Evolutionary conservation across 169 alveolate genomes (phyloP).

Genomic region (Plasmodium cynomolgi): DNA sequence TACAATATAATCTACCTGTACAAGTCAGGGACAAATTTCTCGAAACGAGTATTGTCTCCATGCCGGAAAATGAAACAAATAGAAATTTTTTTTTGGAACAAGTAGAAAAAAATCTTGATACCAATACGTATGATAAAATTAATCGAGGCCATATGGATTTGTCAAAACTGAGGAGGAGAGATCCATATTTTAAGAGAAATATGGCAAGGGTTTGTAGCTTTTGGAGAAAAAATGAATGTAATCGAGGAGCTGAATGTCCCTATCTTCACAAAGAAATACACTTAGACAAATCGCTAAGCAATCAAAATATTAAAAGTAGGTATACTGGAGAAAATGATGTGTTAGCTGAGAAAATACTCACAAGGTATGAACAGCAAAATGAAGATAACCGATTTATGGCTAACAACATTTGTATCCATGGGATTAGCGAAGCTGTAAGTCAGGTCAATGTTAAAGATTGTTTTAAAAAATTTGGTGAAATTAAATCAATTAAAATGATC

Average conservation of each 20-base stretch:
- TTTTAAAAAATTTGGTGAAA: slow-evolving; percentile 71
- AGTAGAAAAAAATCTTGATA: slow-evolving; percentile 75
- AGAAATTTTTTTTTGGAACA: slow-evolving; percentile 81
- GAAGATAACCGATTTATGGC: slow-evolving; percentile 6
- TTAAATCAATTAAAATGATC: slow-evolving; percentile 69
- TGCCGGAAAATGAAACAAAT: slow-evolving; percentile 85
- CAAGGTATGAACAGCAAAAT: slow-evolving; percentile 40
- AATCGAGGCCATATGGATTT: slow-evolving; percentile 66
- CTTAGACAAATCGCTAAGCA: slow-evolving; percentile 79
- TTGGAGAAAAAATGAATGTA: slow-evolving; percentile 94
- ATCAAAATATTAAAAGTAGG: slow-evolving; percentile 81
- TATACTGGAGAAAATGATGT: slow-evolving; percentile 85
- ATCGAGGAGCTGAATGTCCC: slow-evolving; percentile 96
- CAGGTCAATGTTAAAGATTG: slow-evolving; percentile 54
- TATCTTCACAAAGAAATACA: slow-evolving; percentile 86
- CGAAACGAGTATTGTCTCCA: slow-evolving; percentile 42
- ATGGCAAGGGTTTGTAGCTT: slow-evolving; percentile 95
- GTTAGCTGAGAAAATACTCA: slow-evolving; percentile 78
- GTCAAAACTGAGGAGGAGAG: slow-evolving; percentile 86
- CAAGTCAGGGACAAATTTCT: slow-evolving; percentile 94
- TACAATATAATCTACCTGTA: slow-evolving; percentile 97
- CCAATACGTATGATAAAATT: slow-evolving; percentile 44
- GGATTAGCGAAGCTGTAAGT: slow-evolving; percentile 45
- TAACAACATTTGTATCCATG: slow-evolving; percentile 62
- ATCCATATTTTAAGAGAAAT: slow-evolving; percentile 93